Base-by-base conservation (phyloP, 2,329 filamentous ascomycete genomes). In the Pochonia chlamydosporia region DNA sequence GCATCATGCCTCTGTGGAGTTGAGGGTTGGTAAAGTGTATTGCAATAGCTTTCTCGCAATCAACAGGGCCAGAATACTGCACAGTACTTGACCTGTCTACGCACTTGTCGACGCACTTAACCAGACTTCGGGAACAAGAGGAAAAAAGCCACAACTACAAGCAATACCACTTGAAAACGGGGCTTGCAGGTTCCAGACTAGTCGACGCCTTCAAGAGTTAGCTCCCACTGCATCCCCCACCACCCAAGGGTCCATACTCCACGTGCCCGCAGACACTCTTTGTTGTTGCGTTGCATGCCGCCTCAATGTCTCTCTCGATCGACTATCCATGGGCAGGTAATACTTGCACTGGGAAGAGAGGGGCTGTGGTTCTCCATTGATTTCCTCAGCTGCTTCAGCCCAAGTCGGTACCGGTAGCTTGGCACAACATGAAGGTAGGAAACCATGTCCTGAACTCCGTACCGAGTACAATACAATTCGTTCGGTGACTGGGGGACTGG, bases 331-430 rank as follows among this genome's bases (percentile, higher is more conserved):
- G 31, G 39, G 30, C 24, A 26, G 24, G 25, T 14, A 36, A 39
- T n/a, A n/a, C 20, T 39, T 36, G 44, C 35, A 18, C n/a, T n/a
- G n/a, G n/a, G n/a, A 45, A 26, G 11, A 25, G n/a, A 26, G 37
- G 28, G 23, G 35, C 41, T 25, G 33, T 21, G 5, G 35, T 11
- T 13, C 28, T 5, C n/a, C 28, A 33, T 33, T 24, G 21, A 23
- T 24, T 16, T 28, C 21, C 36, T 39, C 43, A 45, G 43, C 33
- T 33, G 33, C 43, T 42, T 30, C 37, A 14, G 23, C 36, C 42
- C 37, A 37, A 37, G 23, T 28, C 16, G 26, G 43, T 35, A 11
- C 42, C 37, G 28, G 30, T 30, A 39, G 39, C 39, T 43, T 49
- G 47, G 39, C 47, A 16, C 42, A 33, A n/a, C n/a, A n/a, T n/a